Evolutionary conservation across 495 filamentous ascomycete genomes (phyloP).

Genomic region (Entonaema liquescens): DNA sequence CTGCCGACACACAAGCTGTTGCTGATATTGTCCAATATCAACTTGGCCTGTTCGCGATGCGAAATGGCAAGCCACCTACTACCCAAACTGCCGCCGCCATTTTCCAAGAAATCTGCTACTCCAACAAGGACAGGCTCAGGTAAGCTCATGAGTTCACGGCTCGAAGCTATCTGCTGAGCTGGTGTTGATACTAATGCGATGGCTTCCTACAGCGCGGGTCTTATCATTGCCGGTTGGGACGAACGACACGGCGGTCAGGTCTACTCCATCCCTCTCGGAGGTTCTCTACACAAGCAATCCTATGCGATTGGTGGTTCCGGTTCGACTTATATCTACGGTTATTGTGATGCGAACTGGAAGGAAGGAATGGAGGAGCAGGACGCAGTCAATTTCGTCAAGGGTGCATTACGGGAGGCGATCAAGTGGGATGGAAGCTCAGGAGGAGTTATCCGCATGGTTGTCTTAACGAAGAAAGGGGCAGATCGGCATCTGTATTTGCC

Average conservation of each 20-base stretch:
- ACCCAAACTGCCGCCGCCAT: constrained; percentile 93
- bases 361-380: constrained; percentile 94
- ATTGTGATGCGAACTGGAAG: constrained; percentile 95
- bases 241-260: constrained; percentile 93
- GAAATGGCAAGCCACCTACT: constrained; percentile 85
- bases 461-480: constrained; percentile 87
- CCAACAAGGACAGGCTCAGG: constrained; percentile 93
- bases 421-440: constrained; percentile 98
- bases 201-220: constrained; percentile 73
- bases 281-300: constrained; percentile 95
- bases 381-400: constrained; percentile 93
- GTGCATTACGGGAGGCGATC: constrained; percentile 88
- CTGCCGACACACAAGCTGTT: constrained; percentile 96
- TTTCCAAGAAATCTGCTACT: constrained; percentile 97
- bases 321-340: constrained; percentile 99
- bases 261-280: constrained; percentile 95
- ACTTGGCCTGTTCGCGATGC: constrained; percentile 88
- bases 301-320: constrained; percentile 97
- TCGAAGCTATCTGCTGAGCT: background rate
- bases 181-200: constrained; percentile 37
- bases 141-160: constrained; percentile 46
- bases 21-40: constrained; percentile 98
- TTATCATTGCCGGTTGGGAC: constrained; percentile 98
- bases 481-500: constrained; percentile 89
- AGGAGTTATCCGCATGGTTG: constrained; percentile 96